Evolutionary conservation across 192 early-diverging fungal species (phyloP), one percentile per base, ranked within the genome.

Genomic region (Linnemannia hyalina): DNA sequence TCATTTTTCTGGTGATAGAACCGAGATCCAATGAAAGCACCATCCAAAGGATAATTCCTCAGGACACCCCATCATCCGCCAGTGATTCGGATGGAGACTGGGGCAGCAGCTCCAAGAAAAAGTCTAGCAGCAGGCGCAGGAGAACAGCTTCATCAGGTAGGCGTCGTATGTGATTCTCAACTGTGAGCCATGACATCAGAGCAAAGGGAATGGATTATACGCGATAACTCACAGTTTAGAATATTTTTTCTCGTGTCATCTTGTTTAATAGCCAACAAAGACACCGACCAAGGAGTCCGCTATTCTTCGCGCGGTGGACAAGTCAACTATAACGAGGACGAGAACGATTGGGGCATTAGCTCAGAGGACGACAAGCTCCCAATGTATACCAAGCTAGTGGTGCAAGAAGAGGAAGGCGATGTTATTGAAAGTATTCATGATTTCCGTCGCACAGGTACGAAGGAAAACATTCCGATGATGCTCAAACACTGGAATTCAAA

Each of bases 371-470:
- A 86, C 44, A 86, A 81, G 57, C 84, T 86, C 18, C 84, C 80
- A 36, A 76, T 78, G n/a, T 81, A 80, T 36, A 80, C 40, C 42
- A 82, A 81, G 60, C 71, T 72, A 44, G 71, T 78, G 22, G 76
- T 74, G 9, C 86, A 69, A 74, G 85, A 88, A 55, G 88, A 91
- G 35, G 92, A 94, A 73, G 90, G 87, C 20, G 88, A 93, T 79
- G 88, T 88, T n/a, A 93, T 92, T 69, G 91, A 94, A 54, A 91
- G 88, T 70, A 75, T 93, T n/a, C 84, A 89, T 82, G 89, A 92
- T 74, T 90, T 91, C 63, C 85, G 89, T 47, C 75, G 89, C 5
- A 23, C 70, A 74, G 86, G 89, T 89, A 78, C 46, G 83, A 74
- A 73, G 46, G 9, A 8, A 68, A 18, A 16, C 11, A 46, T 55